Conservation (phyloP, 2,329 filamentous ascomycete species). For the Furcasterigmium furcatum region DNA sequence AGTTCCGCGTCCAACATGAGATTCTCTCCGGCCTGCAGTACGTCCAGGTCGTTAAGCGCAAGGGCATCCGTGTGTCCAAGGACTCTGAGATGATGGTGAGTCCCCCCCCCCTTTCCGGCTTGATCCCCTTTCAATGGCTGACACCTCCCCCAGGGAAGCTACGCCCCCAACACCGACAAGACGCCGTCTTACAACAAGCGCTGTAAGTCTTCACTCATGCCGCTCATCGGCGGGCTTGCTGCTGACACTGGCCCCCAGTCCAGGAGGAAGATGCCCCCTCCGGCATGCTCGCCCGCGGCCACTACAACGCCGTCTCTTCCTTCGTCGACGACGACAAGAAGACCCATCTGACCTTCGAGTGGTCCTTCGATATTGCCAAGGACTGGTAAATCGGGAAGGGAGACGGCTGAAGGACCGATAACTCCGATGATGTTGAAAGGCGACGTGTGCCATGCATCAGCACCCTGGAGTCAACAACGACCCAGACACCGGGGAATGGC, state of each 20-base stretch:
- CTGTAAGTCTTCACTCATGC: constrained; percentile 65
- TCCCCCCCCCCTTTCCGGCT: constrained; percentile 14
- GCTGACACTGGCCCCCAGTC: constrained; percentile 55
- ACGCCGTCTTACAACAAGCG: constrained; percentile 84
- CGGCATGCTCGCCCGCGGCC: constrained; percentile 84
- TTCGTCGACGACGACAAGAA: constrained; percentile 96
- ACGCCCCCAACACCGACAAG: constrained; percentile 87
- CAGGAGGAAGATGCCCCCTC: constrained; percentile 87
- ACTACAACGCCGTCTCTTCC: constrained; percentile 84
- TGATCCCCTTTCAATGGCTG: constrained; percentile 12
- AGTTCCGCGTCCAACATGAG: constrained; percentile 95
- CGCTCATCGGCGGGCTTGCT: background rate
- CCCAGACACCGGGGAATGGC: too few species aligned
- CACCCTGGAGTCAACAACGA: too few species aligned
- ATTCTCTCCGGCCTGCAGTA: constrained; percentile 95
- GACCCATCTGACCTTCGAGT: constrained; percentile 87
- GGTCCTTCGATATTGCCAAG: constrained; percentile 96
- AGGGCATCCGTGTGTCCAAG: constrained; percentile 84
- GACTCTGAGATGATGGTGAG: constrained; percentile 96
- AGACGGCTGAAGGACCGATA: too few species aligned
- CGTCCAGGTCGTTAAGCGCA: constrained; percentile 88
- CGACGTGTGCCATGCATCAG: too few species aligned
- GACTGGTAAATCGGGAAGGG: constrained; percentile 64
- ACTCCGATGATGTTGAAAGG: too few species aligned
- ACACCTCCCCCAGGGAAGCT: constrained; percentile 66